These are phyloP conservation scores for Penicillium sp. DNA, from an alignment of 2,329 filamentous ascomycete species.

Conservation along the genomic window DNA sequence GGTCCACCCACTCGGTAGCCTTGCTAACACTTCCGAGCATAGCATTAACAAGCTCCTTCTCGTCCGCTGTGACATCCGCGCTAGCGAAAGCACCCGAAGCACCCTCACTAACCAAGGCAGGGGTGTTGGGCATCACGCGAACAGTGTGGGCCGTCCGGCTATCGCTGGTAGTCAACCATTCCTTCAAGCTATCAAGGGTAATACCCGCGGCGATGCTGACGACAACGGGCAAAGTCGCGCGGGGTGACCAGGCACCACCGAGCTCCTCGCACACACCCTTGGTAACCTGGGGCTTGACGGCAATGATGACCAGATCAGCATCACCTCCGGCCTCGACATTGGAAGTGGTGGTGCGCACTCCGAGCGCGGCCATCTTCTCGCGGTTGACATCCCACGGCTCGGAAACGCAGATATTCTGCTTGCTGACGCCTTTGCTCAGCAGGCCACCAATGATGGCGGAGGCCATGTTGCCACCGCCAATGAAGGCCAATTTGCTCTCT, in stretches of 20 bases:
- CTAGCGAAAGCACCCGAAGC: slow-evolving; percentile 31
- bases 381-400: slow-evolving; percentile 39
- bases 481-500: slow-evolving; percentile 36
- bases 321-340: slow-evolving; percentile 28
- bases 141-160: slow-evolving; percentile 28
- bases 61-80: slow-evolving; percentile 24
- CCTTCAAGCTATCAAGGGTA: slow-evolving; percentile 30
- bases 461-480: slow-evolving; percentile 39
- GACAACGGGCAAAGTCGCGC: slow-evolving; percentile 27
- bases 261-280: slow-evolving; percentile 35
- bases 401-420: slow-evolving; percentile 34
- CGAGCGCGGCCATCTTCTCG: slow-evolving; percentile 31
- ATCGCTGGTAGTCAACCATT: slow-evolving; percentile 29
- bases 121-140: slow-evolving; percentile 39
- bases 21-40: slow-evolving; percentile 33
- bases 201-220: slow-evolving; percentile 38
- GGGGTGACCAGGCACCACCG: slow-evolving; percentile 25
- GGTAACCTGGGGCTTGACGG: slow-evolving; percentile 37
- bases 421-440: slow-evolving; percentile 27
- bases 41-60: slow-evolving; percentile 33
- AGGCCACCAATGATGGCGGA: slow-evolving; percentile 37
- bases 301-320: slow-evolving; percentile 34
- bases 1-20: slow-evolving; percentile 36
- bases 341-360: slow-evolving; percentile 31
- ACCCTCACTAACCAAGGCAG: slow-evolving; percentile 35